Base-by-base conservation (phyloP, 257 asterid genomes). In the Cordia subcordata region DNA sequence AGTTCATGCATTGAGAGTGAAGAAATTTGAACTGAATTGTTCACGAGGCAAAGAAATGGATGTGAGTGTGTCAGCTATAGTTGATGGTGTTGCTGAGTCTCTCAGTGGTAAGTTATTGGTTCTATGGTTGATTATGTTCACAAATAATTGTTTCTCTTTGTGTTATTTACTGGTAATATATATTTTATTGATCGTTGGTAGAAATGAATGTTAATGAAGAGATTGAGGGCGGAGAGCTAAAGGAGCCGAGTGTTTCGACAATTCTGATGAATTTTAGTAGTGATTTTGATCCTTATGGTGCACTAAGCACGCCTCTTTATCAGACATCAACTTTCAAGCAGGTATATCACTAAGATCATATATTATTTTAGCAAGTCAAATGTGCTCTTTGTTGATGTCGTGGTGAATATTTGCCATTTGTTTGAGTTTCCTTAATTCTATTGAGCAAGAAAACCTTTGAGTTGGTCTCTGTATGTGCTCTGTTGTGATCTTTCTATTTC, bases 301-400 rank as follows among this genome's bases (percentile, higher is more conserved):
- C 97, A 23, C 27, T 81, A 55, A 93, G 96, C 77, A 93, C 97
- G 3, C 99, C 99, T 67, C 84, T 93, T 13, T 93, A 93, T 72
- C 99, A 89, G 76, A 93, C 99, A 61, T 92, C 99, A 64, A 93
- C 99, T 57, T 93, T 93, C 83, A 93, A 86, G 81, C 99, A 93
- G 89, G 99, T 93, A 53, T 53, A 52, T 52, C 18, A 20, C 11
- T n/a, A 1, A n/a, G 54, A 49, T n/a, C n/a, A 8, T 5, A 53
- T 8, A 11, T 53, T 33, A 49, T 9, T 49, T n/a, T n/a, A 49
- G 20, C 10, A 49, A 18, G 17, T 15, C 16, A 22, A 1, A 8
- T 49, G 23, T 49, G 10, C 11, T 17, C 13, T 6, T n/a, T n/a
- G 13, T n/a, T 18, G 54, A 27, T 3, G 35, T 27, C 6, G 35